Base-by-base conservation (phyloP, 2,329 filamentous ascomycete species). In the Diaporthe longicolla region DNA sequence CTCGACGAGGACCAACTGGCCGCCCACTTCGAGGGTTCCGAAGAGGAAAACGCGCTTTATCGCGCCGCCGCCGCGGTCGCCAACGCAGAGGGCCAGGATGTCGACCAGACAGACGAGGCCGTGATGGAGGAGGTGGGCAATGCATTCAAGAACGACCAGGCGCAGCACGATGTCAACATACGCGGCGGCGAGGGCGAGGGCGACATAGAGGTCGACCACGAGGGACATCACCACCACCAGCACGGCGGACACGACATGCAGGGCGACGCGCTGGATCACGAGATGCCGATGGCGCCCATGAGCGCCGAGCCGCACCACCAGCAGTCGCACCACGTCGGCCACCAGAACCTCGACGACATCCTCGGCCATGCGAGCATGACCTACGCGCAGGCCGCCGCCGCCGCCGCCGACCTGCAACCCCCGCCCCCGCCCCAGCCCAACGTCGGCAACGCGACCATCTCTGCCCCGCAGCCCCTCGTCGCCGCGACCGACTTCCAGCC, bases 401-500 rank as follows among this genome's bases (percentile, higher is more conserved):
- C 74, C 3, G 74, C 74, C 10, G 58, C 73, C 35, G 73, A 75
- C 37, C 72, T 75, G 19, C 74, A 75, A 9, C 73, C 73, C 8
- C 72, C 74, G 10, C 59, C 68, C 9, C 68, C 74, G 3, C 74
- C 74, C 10, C 72, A 70, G 17, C 74, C 68, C 21, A 69, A 73
- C 50, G 66, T 73, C 15, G 74, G 73, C 70, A 37, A 37, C 58
- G 32, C 69, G 1, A 63, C 74, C 6, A 75, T 75, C 52, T 73
- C 74, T 9, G 74, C 74, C n/a, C 74, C 72, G 19, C 74, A 75
- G 54, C 74, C 74, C 4, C 74, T 75, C 54, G 74, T 75, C 61
- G 74, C 74, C 0, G 74, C 74, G 48, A 75, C 74, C n/a, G 74
- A 75, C 72, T 75, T 75, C 72, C 74, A 75, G 72, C 74, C 74